A percentile compares a stretch with the other conserved stretches of the same genome.
Evolutionary conservation across 2,329 filamentous ascomycete species (phyloP).

Genomic region (Ascochyta pisi): DNA sequence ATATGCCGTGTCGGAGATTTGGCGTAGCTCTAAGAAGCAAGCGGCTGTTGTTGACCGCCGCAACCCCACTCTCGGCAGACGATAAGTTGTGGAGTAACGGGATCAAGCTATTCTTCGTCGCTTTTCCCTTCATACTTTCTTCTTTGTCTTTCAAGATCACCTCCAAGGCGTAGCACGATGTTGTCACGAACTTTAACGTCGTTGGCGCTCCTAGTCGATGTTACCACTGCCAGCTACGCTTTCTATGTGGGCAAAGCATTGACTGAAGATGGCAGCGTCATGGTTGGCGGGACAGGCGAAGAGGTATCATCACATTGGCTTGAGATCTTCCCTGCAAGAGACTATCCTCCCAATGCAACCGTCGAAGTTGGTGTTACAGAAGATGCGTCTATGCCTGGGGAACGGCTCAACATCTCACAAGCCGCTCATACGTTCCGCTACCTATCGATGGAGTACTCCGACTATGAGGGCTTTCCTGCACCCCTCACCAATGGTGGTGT

Average conservation of each 20-base stretch:
- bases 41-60: conserved; percentile 1
- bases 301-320: conserved; percentile 59
- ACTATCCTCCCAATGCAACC: conserved; percentile 52
- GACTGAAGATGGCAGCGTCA: conserved; percentile 52
- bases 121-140: too few relatives aligned
- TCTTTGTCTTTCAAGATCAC: background rate
- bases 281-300: conserved; percentile 57
- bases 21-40: conserved; percentile 1
- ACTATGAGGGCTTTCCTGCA: conserved; percentile 54
- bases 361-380: conserved; percentile 54
- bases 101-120: background rate
- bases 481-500: conserved; percentile 55
- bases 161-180: background rate
- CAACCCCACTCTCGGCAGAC: conserved; percentile 16
- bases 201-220: conserved; percentile 19
- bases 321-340: conserved; percentile 53
- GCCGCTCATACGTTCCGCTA: conserved; percentile 44
- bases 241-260: conserved; percentile 58
- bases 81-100: conserved; percentile 2
- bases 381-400: conserved; percentile 48
- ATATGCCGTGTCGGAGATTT: conserved; percentile 8
- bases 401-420: conserved; percentile 45
- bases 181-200: conserved; percentile 6
- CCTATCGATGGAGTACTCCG: conserved; percentile 48
- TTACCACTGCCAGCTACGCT: conserved; percentile 52